Evolutionary conservation across 208 protist species (phyloP).

Genomic region (Angomonas deanei): DNA sequence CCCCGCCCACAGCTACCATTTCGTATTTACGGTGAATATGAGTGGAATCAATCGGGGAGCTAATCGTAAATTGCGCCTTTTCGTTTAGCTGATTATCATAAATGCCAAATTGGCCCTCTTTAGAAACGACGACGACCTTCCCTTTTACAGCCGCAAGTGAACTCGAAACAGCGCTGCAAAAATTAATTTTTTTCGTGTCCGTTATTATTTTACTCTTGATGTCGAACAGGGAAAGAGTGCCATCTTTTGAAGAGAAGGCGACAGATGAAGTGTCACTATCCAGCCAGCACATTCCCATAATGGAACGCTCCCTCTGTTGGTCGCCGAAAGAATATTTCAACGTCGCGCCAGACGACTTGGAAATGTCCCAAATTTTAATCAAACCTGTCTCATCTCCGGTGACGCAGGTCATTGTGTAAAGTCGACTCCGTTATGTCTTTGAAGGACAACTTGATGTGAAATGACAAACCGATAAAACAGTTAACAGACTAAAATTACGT

Average conservation of each 20-base stretch:
- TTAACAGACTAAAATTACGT: too few relatives aligned
- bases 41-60: slow-evolving; percentile 52
- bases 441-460: not conserved
- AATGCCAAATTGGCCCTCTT: slow-evolving; percentile 35
- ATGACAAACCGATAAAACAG: too few relatives aligned
- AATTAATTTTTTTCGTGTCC: slow-evolving; percentile 24
- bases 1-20: slow-evolving; percentile 67
- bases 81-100: slow-evolving; percentile 25
- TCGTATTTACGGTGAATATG: slow-evolving; percentile 79
- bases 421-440: not conserved
- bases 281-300: slow-evolving; percentile 76
- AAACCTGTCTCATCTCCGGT: slow-evolving; percentile 81
- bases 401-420: slow-evolving; percentile 60
- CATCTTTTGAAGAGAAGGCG: slow-evolving; percentile 58
- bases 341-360: slow-evolving; percentile 56
- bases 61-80: slow-evolving; percentile 18
- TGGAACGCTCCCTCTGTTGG: slow-evolving; percentile 50
- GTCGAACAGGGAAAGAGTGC: slow-evolving; percentile 48
- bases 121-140: slow-evolving; percentile 44
- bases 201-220: slow-evolving; percentile 23
- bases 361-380: slow-evolving; percentile 83
- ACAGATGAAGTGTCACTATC: slow-evolving; percentile 45
- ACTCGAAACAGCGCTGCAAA: slow-evolving; percentile 40
- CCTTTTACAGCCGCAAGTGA: slow-evolving; percentile 60
- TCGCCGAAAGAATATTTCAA: slow-evolving; percentile 62